These are phyloP conservation scores for Physcomitrium patens DNA, from an alignment of 225 moss, liverwort and hornwort species.

Conservation along the genomic window DNA sequence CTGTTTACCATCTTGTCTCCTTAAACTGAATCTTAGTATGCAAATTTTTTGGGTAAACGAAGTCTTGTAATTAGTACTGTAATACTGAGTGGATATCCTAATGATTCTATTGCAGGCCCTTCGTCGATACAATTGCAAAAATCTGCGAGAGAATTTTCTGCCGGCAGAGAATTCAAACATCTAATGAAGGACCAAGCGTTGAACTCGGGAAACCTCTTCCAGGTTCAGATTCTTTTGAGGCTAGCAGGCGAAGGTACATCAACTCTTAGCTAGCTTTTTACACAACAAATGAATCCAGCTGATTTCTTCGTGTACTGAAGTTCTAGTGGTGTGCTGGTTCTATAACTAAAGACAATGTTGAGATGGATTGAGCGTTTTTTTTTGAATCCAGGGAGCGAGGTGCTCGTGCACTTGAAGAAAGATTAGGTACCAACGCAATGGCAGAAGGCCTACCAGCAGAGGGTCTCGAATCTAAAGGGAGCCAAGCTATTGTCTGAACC, in stretches of 20 bases:
- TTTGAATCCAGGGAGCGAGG: slow-evolving; percentile 49
- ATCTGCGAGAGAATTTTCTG: slow-evolving; percentile 53
- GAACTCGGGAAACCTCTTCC: slow-evolving; percentile 49
- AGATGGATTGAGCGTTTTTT: background rate
- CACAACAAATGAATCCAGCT: background rate
- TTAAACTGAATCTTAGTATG: background rate
- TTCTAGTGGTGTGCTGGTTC: background rate
- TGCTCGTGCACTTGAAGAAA: slow-evolving; percentile 64
- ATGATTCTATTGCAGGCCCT: slow-evolving; percentile 36
- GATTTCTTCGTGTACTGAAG: background rate
- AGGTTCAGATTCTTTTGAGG: slow-evolving; percentile 55
- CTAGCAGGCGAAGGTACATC: slow-evolving; percentile 45
- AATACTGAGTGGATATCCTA: background rate
- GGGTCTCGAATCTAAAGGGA: slow-evolving; percentile 30
- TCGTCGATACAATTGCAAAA: slow-evolving; percentile 44
- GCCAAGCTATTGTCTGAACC: slow-evolving; percentile 39
- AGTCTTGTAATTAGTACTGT: slow-evolving; percentile 10
- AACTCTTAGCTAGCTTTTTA: background rate
- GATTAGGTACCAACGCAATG: slow-evolving; percentile 38
- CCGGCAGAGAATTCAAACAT: slow-evolving; percentile 37
- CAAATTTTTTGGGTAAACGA: slow-evolving; percentile 9
- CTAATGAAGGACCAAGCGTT: slow-evolving; percentile 30
- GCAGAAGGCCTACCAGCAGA: slow-evolving; percentile 31
- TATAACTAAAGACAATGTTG: background rate
- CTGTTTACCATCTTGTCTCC: background rate